phyloP scores from a whole-genome alignment of 2,329 filamentous ascomycete species.

The Drechslerella coelobrocha region DNA sequence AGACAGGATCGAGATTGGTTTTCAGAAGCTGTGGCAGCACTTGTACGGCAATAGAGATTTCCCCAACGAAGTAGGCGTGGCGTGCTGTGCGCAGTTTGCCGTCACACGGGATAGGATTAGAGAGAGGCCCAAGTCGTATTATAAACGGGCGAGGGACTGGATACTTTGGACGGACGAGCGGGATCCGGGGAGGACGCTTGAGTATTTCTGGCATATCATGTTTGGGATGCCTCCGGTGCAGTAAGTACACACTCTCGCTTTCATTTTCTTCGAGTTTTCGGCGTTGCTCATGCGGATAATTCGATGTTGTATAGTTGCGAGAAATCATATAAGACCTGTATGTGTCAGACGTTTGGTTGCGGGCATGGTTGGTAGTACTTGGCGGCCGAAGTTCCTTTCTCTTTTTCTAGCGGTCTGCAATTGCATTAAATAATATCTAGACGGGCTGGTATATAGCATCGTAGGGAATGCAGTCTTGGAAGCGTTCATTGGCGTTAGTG shows the following conservation, averaged over 20 bases:
- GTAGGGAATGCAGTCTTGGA: no score
- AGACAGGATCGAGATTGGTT: conserved; percentile 52
- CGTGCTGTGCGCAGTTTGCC: conserved; percentile 73
- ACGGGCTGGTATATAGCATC: no score
- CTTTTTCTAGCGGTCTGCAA: background rate
- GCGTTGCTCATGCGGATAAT: background rate
- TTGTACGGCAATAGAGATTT: conserved; percentile 22
- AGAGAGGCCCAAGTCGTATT: conserved; percentile 63
- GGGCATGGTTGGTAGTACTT: background rate
- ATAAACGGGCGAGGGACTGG: conserved; percentile 68
- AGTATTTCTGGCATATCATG: conserved; percentile 71
- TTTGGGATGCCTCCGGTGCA: conserved; percentile 55
- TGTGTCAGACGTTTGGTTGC: conserved; percentile 37
- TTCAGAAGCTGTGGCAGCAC: conserved; percentile 30
- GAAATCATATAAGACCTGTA: conserved; percentile 6
- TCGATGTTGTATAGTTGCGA: conserved; percentile 22
- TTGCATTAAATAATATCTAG: no score
- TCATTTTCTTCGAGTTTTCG: background rate
- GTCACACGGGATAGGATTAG: conserved; percentile 65
- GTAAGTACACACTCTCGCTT: conserved; percentile 13
- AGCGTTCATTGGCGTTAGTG: no score
- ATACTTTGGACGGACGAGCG: conserved; percentile 65
- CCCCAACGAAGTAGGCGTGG: conserved; percentile 61
- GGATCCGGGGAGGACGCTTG: conserved; percentile 67
- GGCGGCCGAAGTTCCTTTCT: background rate